These are phyloP conservation scores for Amanita pallidorosea DNA, from an alignment of 768 basidiomycete genomes.

Conservation along the genomic window DNA sequence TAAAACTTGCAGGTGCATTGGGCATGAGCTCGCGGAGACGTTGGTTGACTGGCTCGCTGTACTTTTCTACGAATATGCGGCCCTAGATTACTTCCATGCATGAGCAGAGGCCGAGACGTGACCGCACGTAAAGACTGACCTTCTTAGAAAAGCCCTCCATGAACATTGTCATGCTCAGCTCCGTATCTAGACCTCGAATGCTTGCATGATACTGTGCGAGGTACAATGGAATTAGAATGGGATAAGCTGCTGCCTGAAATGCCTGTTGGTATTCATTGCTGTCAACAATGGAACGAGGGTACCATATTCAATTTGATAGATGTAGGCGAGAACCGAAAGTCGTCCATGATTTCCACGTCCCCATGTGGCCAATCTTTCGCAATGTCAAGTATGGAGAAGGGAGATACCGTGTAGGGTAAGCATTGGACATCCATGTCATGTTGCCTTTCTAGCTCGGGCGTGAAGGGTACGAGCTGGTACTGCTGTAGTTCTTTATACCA, in stretches of 20 bases:
- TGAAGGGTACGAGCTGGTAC: conserved; percentile 32
- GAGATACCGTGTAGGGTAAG: conserved; percentile 45
- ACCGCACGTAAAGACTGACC: conserved; percentile 10
- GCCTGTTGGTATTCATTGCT: background rate
- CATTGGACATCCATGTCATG: conserved; percentile 40
- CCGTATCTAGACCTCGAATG: conserved; percentile 4
- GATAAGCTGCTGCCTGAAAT: conserved; percentile 44
- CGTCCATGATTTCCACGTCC: conserved; percentile 24
- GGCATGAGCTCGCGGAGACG: conserved; percentile 7
- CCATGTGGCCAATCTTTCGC: conserved; percentile 21
- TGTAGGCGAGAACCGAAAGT: conserved; percentile 29
- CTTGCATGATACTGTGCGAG: conserved; percentile 36
- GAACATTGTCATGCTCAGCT: conserved; percentile 14
- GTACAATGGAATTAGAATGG: conserved; percentile 56
- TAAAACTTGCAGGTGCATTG: conserved; percentile 1
- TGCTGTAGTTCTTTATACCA: conserved; percentile 15
- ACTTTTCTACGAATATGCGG: conserved; percentile 12
- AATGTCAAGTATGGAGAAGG: conserved; percentile 36
- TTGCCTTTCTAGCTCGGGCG: conserved; percentile 33
- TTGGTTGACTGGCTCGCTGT: background rate
- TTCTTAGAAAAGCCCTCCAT: conserved; percentile 21
- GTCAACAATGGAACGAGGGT: background rate
- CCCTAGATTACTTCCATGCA: conserved; percentile 9
- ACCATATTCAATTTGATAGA: conserved; percentile 35
- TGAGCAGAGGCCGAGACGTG: background rate